phyloP scores from a whole-genome alignment of 768 basidiomycete species.

The Tricholoma sp. region DNA sequence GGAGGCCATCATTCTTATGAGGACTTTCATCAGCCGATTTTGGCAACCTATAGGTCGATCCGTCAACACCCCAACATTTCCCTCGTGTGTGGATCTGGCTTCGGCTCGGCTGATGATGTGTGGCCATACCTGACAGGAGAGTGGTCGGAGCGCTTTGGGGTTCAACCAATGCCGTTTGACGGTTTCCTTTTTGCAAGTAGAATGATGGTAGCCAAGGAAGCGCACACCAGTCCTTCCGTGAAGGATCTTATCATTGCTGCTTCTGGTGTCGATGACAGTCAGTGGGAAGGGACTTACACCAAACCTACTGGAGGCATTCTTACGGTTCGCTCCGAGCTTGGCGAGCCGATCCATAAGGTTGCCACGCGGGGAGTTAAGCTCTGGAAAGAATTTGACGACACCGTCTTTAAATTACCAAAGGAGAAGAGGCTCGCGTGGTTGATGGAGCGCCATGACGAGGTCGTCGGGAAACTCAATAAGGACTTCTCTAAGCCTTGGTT shows the following conservation, averaged over 20 bases:
- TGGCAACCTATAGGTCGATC: constrained; percentile 86
- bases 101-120: constrained; percentile 90
- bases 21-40: constrained; percentile 95
- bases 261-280: constrained; percentile 80
- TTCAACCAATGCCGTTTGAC: constrained; percentile 97
- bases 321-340: constrained; percentile 95
- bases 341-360: constrained; percentile 99
- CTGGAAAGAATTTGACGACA: constrained; percentile 98
- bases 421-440: constrained; percentile 94
- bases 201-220: constrained; percentile 99
- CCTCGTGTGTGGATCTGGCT: constrained; percentile 92
- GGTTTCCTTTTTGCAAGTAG: constrained; percentile 95
- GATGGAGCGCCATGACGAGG: constrained; percentile 77
- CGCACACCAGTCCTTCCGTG: constrained; percentile 89
- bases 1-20: constrained; percentile 99
- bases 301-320: constrained; percentile 95
- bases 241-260: constrained; percentile 97
- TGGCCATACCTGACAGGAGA: constrained; percentile 98
- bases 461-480: constrained; percentile 87
- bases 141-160: constrained; percentile 81
- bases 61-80: constrained; percentile 85
- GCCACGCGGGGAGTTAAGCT: constrained; percentile 95
- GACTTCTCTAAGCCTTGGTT: constrained; percentile 99
- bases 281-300: constrained; percentile 93
- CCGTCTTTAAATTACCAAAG: constrained; percentile 90